Base-by-base conservation (phyloP, 2,329 filamentous ascomycete species). In the Lachnellula hyalina region DNA sequence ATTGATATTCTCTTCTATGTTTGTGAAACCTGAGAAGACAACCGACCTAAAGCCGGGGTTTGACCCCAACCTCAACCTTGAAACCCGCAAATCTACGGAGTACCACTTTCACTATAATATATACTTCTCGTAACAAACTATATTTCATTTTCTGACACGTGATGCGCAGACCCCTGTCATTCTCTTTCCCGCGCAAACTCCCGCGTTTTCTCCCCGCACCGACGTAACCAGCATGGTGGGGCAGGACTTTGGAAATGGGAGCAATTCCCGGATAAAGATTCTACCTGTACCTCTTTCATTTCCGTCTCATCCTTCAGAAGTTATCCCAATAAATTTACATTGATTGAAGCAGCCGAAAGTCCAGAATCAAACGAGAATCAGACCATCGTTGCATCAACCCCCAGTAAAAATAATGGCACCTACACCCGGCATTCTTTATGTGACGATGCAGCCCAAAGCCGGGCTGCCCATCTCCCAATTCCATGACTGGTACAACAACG, bases 401-500 rank as follows among this genome's bases (percentile, higher is more conserved):
- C 40, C 36, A 51, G 15, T 23, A 36, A 38, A 25, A 68, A 60
- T n/a, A 34, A 78, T 77, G 74, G 68, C 74, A 51, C 75, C 71
- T 52, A 53, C 57, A 40, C 81, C 81, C 9, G 90, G 90, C 56
- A 83, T 91, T 65, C 84, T 96, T 67, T 90, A 86, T 70, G 90
- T 96, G 63, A 91, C 89, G 15, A 95, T 95, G 86, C 85, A 92
- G 72, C 89, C 90, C 64, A 79, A 81, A 70, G 79, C 62, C 78
- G 90, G 64, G 76, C 85, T 69, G 19, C 51, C 65, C 53, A 72
- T 79, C 47, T 77, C 82, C 59, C 83, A 89, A 66, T 95, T 96
- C 73, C 87, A 95, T 72, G 89, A 95, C 70, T 93, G 89, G 89
- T 96, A 96, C 76, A 92, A 95, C 75, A 94, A 91, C 71, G 90